Evolutionary conservation across 768 basidiomycete genomes (phyloP).

Genomic region (Pleurotus djamor): DNA sequence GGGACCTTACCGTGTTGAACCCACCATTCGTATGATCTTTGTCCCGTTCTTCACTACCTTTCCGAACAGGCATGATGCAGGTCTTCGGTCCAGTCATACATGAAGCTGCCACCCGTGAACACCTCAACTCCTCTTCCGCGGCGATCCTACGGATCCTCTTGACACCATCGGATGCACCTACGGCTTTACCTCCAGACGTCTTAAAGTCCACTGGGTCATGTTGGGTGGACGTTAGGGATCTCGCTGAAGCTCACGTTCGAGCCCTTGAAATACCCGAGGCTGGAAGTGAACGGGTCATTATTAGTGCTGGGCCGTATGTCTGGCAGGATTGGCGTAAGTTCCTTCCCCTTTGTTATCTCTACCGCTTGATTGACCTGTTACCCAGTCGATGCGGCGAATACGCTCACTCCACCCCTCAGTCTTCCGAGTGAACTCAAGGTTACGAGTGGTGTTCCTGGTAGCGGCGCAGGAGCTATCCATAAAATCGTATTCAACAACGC

Average conservation of each 20-base stretch:
- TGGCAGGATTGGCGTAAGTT: constrained; percentile 27
- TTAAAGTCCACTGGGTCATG: constrained; percentile 15
- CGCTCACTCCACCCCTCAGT: constrained; percentile 24
- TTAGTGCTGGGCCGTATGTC: constrained; percentile 10
- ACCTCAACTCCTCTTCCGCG: constrained; percentile 37
- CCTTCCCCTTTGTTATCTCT: background rate
- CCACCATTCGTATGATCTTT: constrained; percentile 56
- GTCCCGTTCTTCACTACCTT: no score
- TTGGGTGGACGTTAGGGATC: constrained; percentile 44
- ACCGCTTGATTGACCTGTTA: background rate
- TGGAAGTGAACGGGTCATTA: constrained; percentile 45
- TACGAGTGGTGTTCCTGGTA: constrained; percentile 30
- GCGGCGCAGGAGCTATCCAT: constrained; percentile 22
- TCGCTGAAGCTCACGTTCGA: constrained; percentile 44
- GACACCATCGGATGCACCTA: constrained; percentile 9
- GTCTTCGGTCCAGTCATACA: constrained; percentile 41
- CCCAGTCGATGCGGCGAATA: constrained; percentile 35
- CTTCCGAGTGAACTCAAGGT: constrained; percentile 19
- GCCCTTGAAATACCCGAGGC: constrained; percentile 45
- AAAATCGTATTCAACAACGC: constrained; percentile 24
- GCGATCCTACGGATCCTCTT: constrained; percentile 24
- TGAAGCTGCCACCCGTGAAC: constrained; percentile 26
- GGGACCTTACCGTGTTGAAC: constrained; percentile 53
- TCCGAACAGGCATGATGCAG: no score
- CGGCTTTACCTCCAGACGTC: constrained; percentile 13